A percentile compares a stretch with the other conserved stretches of the same genome.
Evolutionary conservation across 495 filamentous ascomycete genomes (phyloP).

Genomic region (Corynascus novoguineensis): DNA sequence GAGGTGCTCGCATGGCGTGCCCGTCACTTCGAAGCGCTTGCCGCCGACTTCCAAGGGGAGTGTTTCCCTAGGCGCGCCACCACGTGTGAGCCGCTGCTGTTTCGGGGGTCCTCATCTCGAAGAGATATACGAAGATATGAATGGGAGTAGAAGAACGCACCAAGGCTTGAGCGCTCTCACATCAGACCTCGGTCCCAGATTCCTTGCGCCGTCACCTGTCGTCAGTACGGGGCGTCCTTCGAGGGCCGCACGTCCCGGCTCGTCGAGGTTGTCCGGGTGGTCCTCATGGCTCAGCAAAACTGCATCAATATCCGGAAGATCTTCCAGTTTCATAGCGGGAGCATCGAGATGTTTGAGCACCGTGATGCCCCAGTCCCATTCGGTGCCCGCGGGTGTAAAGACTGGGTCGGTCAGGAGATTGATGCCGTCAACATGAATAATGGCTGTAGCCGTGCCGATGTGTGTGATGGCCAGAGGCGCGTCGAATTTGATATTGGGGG

Average conservation of each 20-base stretch:
- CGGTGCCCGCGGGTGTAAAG: constrained; percentile 43
- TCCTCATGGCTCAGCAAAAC: constrained; percentile 53
- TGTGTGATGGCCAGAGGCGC: constrained; percentile 32
- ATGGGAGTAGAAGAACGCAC: neutral
- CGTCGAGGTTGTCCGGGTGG: constrained; percentile 51
- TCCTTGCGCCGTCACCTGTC: constrained; percentile 44
- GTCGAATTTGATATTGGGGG: constrained; percentile 6
- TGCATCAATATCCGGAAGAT: constrained; percentile 47
- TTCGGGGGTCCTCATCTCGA: no score
- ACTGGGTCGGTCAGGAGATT: constrained; percentile 51
- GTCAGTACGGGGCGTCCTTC: constrained; percentile 48
- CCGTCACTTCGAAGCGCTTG: constrained; percentile 46
- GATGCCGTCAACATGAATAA: constrained; percentile 43
- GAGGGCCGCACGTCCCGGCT: constrained; percentile 36
- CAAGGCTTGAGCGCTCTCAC: constrained; percentile 37
- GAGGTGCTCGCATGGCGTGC: constrained; percentile 43
- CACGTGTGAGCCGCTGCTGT: no score
- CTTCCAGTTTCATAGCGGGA: constrained; percentile 34
- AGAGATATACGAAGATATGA: neutral
- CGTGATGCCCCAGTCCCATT: constrained; percentile 30
- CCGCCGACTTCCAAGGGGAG: constrained; percentile 20
- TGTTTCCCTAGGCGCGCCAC: no score
- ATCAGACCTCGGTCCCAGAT: constrained; percentile 39
- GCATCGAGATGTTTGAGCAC: constrained; percentile 31
- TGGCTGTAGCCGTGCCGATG: constrained; percentile 33